These are phyloP conservation scores for Boletus vinaceobasis DNA, from an alignment of 768 basidiomycete genomes.

Conservation along the genomic window DNA sequence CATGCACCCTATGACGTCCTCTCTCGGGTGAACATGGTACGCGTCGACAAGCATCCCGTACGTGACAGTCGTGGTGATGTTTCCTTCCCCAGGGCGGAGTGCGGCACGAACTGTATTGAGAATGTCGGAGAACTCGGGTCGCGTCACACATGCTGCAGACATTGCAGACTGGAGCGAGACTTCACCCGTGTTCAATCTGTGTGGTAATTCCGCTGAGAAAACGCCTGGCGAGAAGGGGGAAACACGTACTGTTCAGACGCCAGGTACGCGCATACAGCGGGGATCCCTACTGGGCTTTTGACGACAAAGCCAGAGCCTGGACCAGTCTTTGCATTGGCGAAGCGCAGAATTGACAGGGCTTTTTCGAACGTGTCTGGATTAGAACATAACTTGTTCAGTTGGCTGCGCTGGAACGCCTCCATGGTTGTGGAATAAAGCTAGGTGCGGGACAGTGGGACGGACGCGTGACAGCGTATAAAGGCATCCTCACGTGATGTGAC, in stretches of 20 bases:
- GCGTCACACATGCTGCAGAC: slow-evolving; percentile 22
- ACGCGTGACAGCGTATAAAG: neutral
- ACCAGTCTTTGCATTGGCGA: slow-evolving; percentile 24
- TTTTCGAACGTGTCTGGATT: slow-evolving; percentile 21
- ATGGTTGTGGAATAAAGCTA: slow-evolving; percentile 6
- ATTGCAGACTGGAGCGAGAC: slow-evolving; percentile 27
- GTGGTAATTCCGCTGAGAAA: neutral
- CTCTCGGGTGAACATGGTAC: slow-evolving; percentile 17
- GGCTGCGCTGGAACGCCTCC: slow-evolving; percentile 14
- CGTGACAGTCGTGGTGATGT: slow-evolving; percentile 7
- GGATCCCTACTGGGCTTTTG: slow-evolving; percentile 22
- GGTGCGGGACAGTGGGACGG: neutral
- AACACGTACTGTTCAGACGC: slow-evolving; percentile 31
- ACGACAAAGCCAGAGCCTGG: slow-evolving; percentile 28
- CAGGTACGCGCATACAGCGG: slow-evolving; percentile 30
- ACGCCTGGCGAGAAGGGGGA: neutral
- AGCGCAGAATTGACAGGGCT: slow-evolving; percentile 20
- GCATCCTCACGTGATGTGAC: neutral
- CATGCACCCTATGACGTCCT: slow-evolving; percentile 31
- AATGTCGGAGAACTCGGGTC: slow-evolving; percentile 19
- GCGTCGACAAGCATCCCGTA: slow-evolving; percentile 33
- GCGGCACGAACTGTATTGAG: slow-evolving; percentile 23
- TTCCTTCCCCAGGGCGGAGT: slow-evolving; percentile 3
- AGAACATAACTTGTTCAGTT: slow-evolving; percentile 21
- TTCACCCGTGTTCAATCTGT: slow-evolving; percentile 27